phyloP scores from a whole-genome alignment of 2,329 filamentous ascomycete genomes.

The Fusarium aywerte region DNA sequence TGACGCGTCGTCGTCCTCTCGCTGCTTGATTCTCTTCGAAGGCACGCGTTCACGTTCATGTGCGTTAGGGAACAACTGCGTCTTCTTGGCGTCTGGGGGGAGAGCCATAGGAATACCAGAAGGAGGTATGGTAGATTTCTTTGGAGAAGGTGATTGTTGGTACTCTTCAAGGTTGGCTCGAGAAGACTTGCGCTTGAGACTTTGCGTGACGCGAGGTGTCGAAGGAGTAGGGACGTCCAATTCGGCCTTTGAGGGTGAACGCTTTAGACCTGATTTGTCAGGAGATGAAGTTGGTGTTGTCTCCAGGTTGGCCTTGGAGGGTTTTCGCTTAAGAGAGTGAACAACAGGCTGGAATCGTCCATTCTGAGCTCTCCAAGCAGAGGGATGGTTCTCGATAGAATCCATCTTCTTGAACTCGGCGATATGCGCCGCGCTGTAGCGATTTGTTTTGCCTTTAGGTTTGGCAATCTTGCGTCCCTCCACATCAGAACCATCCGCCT shows the following conservation, averaged over 20 bases:
- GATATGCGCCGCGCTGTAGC: conserved; percentile 88
- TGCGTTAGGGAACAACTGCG: conserved; percentile 37
- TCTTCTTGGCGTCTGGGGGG: conserved; percentile 27
- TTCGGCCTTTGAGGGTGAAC: conserved; percentile 62
- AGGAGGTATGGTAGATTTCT: conserved; percentile 42
- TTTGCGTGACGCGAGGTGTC: conserved; percentile 50
- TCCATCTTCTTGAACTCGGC: conserved; percentile 97
- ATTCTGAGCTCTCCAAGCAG: conserved; percentile 73
- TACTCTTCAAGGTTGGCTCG: conserved; percentile 50
- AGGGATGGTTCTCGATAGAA: conserved; percentile 88
- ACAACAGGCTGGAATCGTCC: conserved; percentile 63
- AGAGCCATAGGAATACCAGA: conserved; percentile 39
- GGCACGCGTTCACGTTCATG: conserved; percentile 48
- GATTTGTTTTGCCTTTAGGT: conserved; percentile 79
- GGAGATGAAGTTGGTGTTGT: conserved; percentile 49
- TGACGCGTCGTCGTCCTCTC: conserved; percentile 74
- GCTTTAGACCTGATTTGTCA: conserved; percentile 60
- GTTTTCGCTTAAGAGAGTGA: conserved; percentile 53
- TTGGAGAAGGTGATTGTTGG: conserved; percentile 45
- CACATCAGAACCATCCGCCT: conserved; percentile 61
- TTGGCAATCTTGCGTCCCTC: conserved; percentile 78
- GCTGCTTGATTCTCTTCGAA: conserved; percentile 78
- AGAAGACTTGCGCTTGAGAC: conserved; percentile 48
- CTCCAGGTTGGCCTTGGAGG: conserved; percentile 59
- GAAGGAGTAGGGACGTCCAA: conserved; percentile 63